Evolutionary conservation across 2,329 filamentous ascomycete species (phyloP).

Genomic region (Exophiala spinifera): DNA sequence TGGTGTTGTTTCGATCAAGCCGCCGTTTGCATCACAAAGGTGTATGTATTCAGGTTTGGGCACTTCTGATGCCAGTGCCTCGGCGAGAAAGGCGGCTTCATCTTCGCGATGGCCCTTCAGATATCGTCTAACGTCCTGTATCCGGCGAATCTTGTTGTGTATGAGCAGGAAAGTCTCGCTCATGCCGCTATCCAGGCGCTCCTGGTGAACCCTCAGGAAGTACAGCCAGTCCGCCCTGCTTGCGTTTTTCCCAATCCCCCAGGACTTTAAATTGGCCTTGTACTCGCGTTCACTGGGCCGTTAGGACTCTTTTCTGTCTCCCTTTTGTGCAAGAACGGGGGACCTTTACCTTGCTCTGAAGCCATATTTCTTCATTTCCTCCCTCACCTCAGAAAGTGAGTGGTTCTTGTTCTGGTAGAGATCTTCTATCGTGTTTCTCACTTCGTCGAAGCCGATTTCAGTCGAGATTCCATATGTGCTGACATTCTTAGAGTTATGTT

Average conservation of each 20-base stretch:
- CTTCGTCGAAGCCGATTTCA: too few species aligned
- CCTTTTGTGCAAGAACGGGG: neutral
- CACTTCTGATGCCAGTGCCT: neutral
- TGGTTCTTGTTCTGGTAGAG: neutral
- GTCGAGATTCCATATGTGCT: too few species aligned
- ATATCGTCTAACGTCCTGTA: slow-evolving; percentile 5
- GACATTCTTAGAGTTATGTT: too few species aligned
- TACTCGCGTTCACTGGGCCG: slow-evolving; percentile 3
- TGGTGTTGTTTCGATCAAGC: neutral
- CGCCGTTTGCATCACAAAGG: neutral
- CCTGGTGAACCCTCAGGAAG: neutral
- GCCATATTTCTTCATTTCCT: slow-evolving; percentile 5
- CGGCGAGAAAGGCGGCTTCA: slow-evolving; percentile 1
- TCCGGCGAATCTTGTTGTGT: slow-evolving; percentile 5
- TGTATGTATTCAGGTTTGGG: neutral
- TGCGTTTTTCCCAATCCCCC: slow-evolving; percentile 6
- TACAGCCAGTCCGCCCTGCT: slow-evolving; percentile 6
- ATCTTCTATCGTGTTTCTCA: neutral
- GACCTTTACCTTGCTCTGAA: slow-evolving; percentile 5
- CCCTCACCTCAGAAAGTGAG: slow-evolving; percentile 1
- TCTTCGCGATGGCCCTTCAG: neutral
- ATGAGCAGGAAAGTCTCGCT: slow-evolving; percentile 1
- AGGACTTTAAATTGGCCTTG: neutral
- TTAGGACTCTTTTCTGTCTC: too few species aligned
- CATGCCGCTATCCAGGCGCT: neutral